Base-by-base conservation (phyloP, 2,329 filamentous ascomycete genomes). In the Cercospora sp. region DNA sequence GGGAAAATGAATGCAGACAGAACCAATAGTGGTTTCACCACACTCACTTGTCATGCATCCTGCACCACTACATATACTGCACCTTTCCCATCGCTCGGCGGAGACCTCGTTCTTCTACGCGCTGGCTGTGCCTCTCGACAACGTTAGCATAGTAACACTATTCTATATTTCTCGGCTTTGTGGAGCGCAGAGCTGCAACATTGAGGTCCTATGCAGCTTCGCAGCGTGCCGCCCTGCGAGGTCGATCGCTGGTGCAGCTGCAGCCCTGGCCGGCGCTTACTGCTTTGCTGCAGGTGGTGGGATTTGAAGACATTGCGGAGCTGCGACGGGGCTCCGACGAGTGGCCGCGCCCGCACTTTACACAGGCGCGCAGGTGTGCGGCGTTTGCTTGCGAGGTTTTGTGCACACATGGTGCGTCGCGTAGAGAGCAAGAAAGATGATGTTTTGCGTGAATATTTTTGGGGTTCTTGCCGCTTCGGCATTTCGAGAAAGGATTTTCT, bases 91-190 rank as follows among this genome's bases (percentile, higher is more conserved):
- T 12, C 10, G 32, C 32, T 34, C 32, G 10, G 32, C 32, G 37
- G 37, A 43, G 37, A 43, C 37, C 37, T 43, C 3, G 16, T 12
- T 51, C 10, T n/a, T 16, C 43, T 63, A 53, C 61, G 61, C 43
- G 61, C 43, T 53, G 24, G 61, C 61, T 63, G 43, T 63, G 43
- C 61, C 61, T 34, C 61, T 53, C 43, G 28, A 51, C 13, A 34
- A 26, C 61, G 53, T 43, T 61, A 61, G 53, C 4, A 13, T 18
- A 9, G 21, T 32, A 13, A 13, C 26, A 13, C 9, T 16, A 24
- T 24, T 12, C 45, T 24, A 58, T 30, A 58, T 58, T 16, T 58
- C 53, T 58, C 26, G 28, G 16, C 53, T 28, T 32, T 34, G 53
- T 34, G 45, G 45, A 51, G 43, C 51, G 2, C 21, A 30, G 9